Conservation (phyloP, 169 alveolate species). For the Toxoplasma gondii region DNA sequence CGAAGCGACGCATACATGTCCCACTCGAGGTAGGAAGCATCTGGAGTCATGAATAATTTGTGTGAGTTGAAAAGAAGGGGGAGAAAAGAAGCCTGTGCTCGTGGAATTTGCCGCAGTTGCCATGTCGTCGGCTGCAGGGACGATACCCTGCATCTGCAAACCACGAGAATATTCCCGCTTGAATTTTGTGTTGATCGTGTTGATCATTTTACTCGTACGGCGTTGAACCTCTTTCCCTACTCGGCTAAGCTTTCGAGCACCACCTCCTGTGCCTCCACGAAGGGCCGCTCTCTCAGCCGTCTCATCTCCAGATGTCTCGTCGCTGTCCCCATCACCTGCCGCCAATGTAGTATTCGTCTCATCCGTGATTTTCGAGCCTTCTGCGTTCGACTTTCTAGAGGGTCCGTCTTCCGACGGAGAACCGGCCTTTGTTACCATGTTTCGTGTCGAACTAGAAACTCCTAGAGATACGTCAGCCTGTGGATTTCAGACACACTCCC, state of each 20-base stretch:
- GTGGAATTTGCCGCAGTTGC: constrained; percentile 6
- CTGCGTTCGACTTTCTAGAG: too few relatives aligned
- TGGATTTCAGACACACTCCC: too few relatives aligned
- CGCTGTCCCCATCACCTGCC: too few relatives aligned
- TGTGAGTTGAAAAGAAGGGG: constrained; percentile 62
- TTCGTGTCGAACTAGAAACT: too few relatives aligned
- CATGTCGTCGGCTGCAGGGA: background rate
- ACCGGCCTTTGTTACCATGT: too few relatives aligned
- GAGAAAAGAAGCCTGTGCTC: constrained; percentile 63
- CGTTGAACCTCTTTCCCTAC: background rate
- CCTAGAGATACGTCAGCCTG: too few relatives aligned
- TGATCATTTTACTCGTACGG: background rate
- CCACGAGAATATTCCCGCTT: background rate
- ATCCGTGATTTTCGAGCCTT: too few relatives aligned
- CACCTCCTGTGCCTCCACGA: too few relatives aligned
- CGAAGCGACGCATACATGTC: constrained; percentile 52
- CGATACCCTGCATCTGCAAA: background rate
- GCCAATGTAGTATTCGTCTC: too few relatives aligned
- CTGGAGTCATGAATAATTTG: constrained; percentile 58
- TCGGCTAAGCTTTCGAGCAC: background rate
- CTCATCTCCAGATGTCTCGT: too few relatives aligned
- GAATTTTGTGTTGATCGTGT: background rate
- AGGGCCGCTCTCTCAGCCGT: too few relatives aligned
- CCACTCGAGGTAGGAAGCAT: constrained; percentile 53
- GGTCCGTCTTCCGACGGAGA: too few relatives aligned